Percentiles rank a stretch among this genome's conserved stretches.
Evolutionary conservation across 1,284 basidiomycete genomes (phyloP).

Genomic region (Fistulinella cinereoalba): DNA sequence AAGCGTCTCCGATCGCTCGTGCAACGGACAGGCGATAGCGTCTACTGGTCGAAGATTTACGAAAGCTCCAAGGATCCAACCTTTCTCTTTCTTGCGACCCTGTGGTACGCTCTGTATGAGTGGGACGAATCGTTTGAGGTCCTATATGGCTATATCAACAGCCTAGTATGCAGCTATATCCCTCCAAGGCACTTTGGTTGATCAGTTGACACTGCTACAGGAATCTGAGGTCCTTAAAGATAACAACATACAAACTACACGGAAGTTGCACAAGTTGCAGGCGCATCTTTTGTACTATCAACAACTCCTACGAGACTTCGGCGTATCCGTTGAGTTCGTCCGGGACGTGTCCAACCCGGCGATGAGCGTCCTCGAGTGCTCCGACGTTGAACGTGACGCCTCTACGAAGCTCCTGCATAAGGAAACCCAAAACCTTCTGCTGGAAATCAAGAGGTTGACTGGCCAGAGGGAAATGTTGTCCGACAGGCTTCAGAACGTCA

Average conservation of each 20-base stretch:
- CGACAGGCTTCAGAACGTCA: slow-evolving; percentile 49
- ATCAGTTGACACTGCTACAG: slow-evolving; percentile 24
- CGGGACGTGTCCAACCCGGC: slow-evolving; percentile 44
- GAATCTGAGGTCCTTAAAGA: slow-evolving; percentile 41
- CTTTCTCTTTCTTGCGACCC: slow-evolving; percentile 48
- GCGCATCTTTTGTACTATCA: slow-evolving; percentile 54
- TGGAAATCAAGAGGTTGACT: slow-evolving; percentile 46
- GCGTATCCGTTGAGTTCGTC: slow-evolving; percentile 48
- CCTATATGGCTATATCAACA: slow-evolving; percentile 46
- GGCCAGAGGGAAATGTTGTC: slow-evolving; percentile 43
- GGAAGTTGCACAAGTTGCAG: slow-evolving; percentile 50
- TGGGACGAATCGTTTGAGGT: slow-evolving; percentile 57
- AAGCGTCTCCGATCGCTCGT: slow-evolving; percentile 35
- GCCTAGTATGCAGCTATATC: slow-evolving; percentile 35
- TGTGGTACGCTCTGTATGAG: slow-evolving; percentile 58
- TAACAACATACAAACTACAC: slow-evolving; percentile 41
- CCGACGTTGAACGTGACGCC: slow-evolving; percentile 6
- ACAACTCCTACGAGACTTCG: slow-evolving; percentile 52
- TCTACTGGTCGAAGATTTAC: slow-evolving; percentile 57
- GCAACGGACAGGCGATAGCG: slow-evolving; percentile 38
- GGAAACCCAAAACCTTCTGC: slow-evolving; percentile 44
- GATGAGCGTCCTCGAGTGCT: slow-evolving; percentile 26
- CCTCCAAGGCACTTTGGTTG: not conserved
- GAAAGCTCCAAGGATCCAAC: slow-evolving; percentile 47
- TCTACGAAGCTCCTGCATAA: slow-evolving; percentile 35